Evolutionary conservation across 2,329 filamentous ascomycete species (phyloP), one percentile per base, ranked within the genome.

Genomic region (Fusarium camptoceras): DNA sequence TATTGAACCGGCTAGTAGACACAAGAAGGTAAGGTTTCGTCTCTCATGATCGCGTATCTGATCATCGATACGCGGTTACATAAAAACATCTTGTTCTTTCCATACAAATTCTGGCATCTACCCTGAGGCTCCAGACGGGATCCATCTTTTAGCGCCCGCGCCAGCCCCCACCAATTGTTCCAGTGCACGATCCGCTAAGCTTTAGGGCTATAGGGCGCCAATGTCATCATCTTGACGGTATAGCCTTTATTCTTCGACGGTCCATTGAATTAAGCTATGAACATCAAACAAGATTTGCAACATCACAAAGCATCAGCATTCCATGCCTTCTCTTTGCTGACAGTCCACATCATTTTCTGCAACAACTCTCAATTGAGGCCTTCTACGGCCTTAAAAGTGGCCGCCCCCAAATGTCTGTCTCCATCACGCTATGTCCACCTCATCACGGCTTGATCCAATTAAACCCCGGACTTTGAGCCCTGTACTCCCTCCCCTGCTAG

Each of bases 381-480:
- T 63, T 41, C 53, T 42, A 55, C 27, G 51, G n/a, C 28, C 48
- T 10, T 55, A 3, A 34, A 47, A 49, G 43, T 42, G 50, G 67
- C 55, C 51, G 63, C 62, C 67, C 63, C 67, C 53, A 54, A 39
- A 41, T 18, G 16, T 18, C 22, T 22, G 48, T 56, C 46, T 30
- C 39, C 47, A 49, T 25, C 28, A 15, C 18, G 41, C 24, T 28
- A 27, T 18, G 25, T 41, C 31, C 59, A 71, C 61, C 51, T 65
- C 55, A 48, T 53, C 48, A 41, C 47, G 60, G 60, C 68, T 64
- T 44, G 51, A 58, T 55, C 68, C 68, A 70, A 71, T 70, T 44
- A 56, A 55, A 56, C 68, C 64, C 68, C 27, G 30, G 66, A 55
- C 66, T 64, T 30, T 31, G 48, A 70, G 61, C 66, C 56, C 56